Base-by-base conservation (phyloP, 2,329 filamentous ascomycete species). In the Allantophomopsis lycopodina region DNA sequence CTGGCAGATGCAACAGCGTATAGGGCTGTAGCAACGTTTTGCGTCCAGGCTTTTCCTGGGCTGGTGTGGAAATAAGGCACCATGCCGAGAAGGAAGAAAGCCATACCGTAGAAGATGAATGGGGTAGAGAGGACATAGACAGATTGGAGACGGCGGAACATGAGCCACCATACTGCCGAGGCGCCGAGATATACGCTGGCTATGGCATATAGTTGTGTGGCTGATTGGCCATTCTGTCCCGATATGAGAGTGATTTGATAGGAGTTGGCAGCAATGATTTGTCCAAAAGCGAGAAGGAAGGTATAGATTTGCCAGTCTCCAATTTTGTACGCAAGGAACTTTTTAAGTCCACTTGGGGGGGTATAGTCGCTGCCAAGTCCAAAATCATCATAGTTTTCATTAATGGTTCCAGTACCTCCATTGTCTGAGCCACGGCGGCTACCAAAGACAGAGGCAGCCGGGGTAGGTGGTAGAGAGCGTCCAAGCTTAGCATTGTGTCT, bases 211-310 rank as follows among this genome's bases (percentile, higher is more conserved):
- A 80, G 60, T 49, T 76, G 72, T 23, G 60, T 55, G 4, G 74
- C 70, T 2, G 68, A 66, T 52, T 79, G 65, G 40, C 72, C 75
- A 15, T 74, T 63, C 47, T 76, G 68, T 14, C 76, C 77, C 0
- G 73, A 76, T 15, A 82, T 63, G n/a, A 82, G 63, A 0, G 75
- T 78, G 50, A 81, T 73, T 51, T 81, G 77, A 55, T 79, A 79
- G 0, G 73, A 79, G 55, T 78, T 79, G 41, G 73, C 71, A 1
- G 76, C 72, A 37, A 79, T 70, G 44, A 79, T 72, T 49, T 79
- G 75, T 16, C 72, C 71, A 33, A 50, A 61, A 7, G 73, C 73
- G 14, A 79, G 64, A 36, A 79, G 62, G 44, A 79, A 64, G 3
- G 71, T 68, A 52, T 79, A 79, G 6, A 78, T 51, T 0, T 75